A percentile compares a stretch with the other conserved stretches of the same genome.
phyloP scores from a whole-genome alignment of 352 stramenopile species.

The Phytophthora boehmeriae region DNA sequence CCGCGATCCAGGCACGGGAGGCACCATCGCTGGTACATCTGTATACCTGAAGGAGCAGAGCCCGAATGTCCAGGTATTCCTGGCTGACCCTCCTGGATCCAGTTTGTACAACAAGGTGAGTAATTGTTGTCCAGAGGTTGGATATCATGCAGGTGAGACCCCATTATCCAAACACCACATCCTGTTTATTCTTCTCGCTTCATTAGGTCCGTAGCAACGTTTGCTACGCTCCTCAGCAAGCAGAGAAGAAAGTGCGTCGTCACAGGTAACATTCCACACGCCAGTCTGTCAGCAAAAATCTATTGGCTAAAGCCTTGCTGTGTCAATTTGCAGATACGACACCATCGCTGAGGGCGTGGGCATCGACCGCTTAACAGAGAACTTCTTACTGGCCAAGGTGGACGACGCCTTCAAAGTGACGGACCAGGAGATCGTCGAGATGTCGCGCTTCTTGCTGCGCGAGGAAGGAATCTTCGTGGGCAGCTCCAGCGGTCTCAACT shows the following conservation, averaged over 20 bases:
- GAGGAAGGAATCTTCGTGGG: slow-evolving; percentile 97
- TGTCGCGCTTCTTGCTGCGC: slow-evolving; percentile 96
- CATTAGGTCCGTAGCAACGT: slow-evolving; percentile 91
- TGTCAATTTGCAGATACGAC: slow-evolving; percentile 88
- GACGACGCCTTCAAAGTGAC: slow-evolving; percentile 90
- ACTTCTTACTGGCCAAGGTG: slow-evolving; percentile 93
- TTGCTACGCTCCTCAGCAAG: slow-evolving; percentile 95
- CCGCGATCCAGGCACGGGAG: slow-evolving; percentile 84
- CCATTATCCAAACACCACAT: slow-evolving; percentile 1
- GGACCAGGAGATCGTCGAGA: slow-evolving; percentile 97
- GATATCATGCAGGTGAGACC: neutral
- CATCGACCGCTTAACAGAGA: slow-evolving; percentile 96
- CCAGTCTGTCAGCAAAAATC: neutral
- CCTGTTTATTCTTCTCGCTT: neutral
- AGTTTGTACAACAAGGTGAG: slow-evolving; percentile 95
- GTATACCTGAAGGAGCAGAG: slow-evolving; percentile 93
- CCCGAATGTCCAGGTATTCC: slow-evolving; percentile 87
- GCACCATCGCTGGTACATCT: slow-evolving; percentile 97
- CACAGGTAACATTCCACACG: slow-evolving; percentile 68
- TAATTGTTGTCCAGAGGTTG: neutral
- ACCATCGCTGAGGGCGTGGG: slow-evolving; percentile 98
- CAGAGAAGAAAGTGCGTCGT: slow-evolving; percentile 90
- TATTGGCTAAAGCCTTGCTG: neutral
- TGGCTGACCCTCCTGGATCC: slow-evolving; percentile 97
- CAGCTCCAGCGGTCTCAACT: slow-evolving; percentile 88